Conservation (phyloP, 805 yeast genomes). For the Teunomyces kruisii region DNA sequence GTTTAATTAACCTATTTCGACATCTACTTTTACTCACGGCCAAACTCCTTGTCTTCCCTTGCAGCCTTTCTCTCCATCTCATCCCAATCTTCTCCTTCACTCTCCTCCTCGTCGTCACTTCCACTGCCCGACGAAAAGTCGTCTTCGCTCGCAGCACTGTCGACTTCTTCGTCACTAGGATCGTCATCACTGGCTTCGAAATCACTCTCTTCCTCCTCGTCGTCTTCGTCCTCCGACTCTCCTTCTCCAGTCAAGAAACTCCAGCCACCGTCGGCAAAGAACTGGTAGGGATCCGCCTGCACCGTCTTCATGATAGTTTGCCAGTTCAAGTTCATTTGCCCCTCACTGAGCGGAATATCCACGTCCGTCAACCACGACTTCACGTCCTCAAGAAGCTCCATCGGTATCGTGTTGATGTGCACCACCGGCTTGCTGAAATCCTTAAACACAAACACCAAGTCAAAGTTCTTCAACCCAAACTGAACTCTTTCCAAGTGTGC, state of each 20-base stretch:
- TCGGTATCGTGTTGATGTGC: slow-evolving; percentile 92
- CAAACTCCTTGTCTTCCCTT: slow-evolving; percentile 37
- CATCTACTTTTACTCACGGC: slow-evolving; percentile 29
- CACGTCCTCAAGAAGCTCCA: slow-evolving; percentile 86
- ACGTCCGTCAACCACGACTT: slow-evolving; percentile 98
- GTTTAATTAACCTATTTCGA: too few relatives aligned
- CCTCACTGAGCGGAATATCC: slow-evolving; percentile 92
- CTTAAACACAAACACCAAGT: slow-evolving; percentile 92
- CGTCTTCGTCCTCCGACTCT: slow-evolving; percentile 65
- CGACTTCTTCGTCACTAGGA: slow-evolving; percentile 62
- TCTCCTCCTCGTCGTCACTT: slow-evolving; percentile 37
- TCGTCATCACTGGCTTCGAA: slow-evolving; percentile 64
- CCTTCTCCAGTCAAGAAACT: slow-evolving; percentile 86
- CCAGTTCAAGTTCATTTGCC: slow-evolving; percentile 96
- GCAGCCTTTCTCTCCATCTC: slow-evolving; percentile 61
- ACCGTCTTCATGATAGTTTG: slow-evolving; percentile 91
- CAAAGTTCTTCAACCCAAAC: slow-evolving; percentile 94
- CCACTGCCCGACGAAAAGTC: slow-evolving; percentile 36
- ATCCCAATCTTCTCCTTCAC: slow-evolving; percentile 55
- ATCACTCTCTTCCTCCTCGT: slow-evolving; percentile 68
- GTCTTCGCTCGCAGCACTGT: slow-evolving; percentile 49
- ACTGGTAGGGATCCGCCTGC: slow-evolving; percentile 88
- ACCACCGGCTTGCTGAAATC: slow-evolving; percentile 86
- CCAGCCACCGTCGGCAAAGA: slow-evolving; percentile 96
- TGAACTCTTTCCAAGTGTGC: slow-evolving; percentile 97